A percentile compares a stretch with the other conserved stretches of the same genome.
These are phyloP conservation scores for Vaccinium vitisidaea DNA, from an alignment of 148 eudicot species.

Conservation along the genomic window DNA sequence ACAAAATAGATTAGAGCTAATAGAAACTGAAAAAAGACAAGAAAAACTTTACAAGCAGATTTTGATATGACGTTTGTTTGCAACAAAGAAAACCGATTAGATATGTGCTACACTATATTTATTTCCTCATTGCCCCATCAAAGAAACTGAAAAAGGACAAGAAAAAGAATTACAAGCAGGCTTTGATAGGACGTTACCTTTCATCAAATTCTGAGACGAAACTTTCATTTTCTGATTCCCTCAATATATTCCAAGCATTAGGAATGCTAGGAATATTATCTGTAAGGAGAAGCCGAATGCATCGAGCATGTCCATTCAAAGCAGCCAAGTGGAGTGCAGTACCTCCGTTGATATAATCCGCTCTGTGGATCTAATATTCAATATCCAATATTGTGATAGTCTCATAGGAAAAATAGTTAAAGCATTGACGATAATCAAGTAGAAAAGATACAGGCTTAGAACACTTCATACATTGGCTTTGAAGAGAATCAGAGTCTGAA, in stretches of 20 bases:
- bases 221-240: slow-evolving; percentile 42
- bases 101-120: too few relatives aligned
- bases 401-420: not conserved
- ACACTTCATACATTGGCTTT: slow-evolving; percentile 73
- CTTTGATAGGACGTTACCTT: slow-evolving; percentile 33
- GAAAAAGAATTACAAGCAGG: slow-evolving; percentile 1
- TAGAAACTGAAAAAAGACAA: not conserved
- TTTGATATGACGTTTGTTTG: not conserved
- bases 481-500: slow-evolving; percentile 71
- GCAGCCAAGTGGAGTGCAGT: slow-evolving; percentile 98
- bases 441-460: not conserved
- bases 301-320: slow-evolving; percentile 82
- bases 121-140: too few relatives aligned
- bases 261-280: slow-evolving; percentile 88
- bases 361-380: slow-evolving; percentile 69
- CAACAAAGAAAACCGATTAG: too few relatives aligned
- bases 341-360: slow-evolving; percentile 89
- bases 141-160: not conserved
- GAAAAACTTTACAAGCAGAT: not conserved
- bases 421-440: not conserved
- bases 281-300: slow-evolving; percentile 81
- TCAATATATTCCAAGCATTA: slow-evolving; percentile 47
- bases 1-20: not conserved
- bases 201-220: slow-evolving; percentile 51
- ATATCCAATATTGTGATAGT: slow-evolving; percentile 15